These are phyloP conservation scores for Talaromyces sp. DNA, from an alignment of 2,329 filamentous ascomycete species.

Conservation along the genomic window DNA sequence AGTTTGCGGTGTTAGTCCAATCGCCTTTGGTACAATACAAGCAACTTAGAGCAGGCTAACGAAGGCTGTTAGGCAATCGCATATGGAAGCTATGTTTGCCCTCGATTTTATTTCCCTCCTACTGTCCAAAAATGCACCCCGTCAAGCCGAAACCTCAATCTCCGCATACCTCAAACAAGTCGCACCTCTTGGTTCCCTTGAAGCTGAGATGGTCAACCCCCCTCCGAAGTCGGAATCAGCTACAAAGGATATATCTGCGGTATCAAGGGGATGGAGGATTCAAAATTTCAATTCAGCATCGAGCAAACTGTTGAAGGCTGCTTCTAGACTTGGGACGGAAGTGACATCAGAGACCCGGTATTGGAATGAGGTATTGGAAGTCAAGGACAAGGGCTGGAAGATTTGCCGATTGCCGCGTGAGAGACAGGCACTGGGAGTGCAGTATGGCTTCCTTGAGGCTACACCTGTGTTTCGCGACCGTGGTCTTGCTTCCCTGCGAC, in stretches of 20 bases:
- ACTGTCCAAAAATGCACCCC: conserved; percentile 77
- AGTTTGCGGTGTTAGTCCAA: conserved; percentile 44
- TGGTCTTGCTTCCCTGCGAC: conserved; percentile 78
- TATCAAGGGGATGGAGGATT: conserved; percentile 72
- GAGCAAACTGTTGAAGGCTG: conserved; percentile 72
- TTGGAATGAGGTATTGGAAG: conserved; percentile 81
- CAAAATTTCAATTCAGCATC: conserved; percentile 75
- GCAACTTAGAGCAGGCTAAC: conserved; percentile 6
- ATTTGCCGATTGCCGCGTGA: conserved; percentile 76
- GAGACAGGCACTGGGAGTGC: conserved; percentile 74
- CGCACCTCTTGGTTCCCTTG: conserved; percentile 74
- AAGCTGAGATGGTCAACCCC: conserved; percentile 65
- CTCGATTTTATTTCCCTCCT: conserved; percentile 84
- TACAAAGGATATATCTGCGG: conserved; percentile 55
- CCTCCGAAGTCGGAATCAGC: conserved; percentile 61
- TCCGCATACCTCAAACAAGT: conserved; percentile 70
- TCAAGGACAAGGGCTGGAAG: conserved; percentile 85
- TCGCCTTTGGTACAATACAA: background rate
- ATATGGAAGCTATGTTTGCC: conserved; percentile 60
- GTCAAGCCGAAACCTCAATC: conserved; percentile 69
- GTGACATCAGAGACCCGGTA: conserved; percentile 80
- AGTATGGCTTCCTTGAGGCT: conserved; percentile 85
- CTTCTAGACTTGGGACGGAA: conserved; percentile 72
- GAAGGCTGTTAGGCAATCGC: conserved; percentile 40
- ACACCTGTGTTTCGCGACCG: conserved; percentile 63